Evolutionary conservation across 202 grass and related monocot species (phyloP).

Genomic region (Carex sylvatica): DNA sequence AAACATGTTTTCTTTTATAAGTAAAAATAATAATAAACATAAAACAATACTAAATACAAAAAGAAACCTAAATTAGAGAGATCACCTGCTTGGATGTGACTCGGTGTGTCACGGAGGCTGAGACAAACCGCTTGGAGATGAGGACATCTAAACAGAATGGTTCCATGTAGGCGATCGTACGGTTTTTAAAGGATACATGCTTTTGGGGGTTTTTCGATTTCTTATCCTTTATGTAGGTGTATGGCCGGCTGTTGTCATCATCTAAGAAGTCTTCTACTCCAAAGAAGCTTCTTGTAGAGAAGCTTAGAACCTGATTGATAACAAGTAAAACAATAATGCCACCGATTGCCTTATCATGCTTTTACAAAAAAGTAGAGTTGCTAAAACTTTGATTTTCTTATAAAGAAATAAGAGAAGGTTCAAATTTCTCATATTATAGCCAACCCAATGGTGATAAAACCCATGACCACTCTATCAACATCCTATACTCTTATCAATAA

Average conservation of each 20-base stretch:
- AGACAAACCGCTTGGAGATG: constrained; percentile 86
- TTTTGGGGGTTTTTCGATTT: constrained; percentile 80
- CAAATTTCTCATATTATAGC: not conserved
- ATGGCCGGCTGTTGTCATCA: constrained; percentile 82
- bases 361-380: not conserved
- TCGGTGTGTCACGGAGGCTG: constrained; percentile 74
- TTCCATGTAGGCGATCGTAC: constrained; percentile 81
- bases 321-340: constrained; percentile 5
- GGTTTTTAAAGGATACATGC: constrained; percentile 93
- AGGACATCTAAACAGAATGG: constrained; percentile 71
- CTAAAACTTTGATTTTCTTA: not conserved
- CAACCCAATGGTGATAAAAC: not conserved
- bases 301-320: constrained; percentile 44
- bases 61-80: not conserved
- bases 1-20: not conserved
- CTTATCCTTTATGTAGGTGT: constrained; percentile 96
- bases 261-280: constrained; percentile 91
- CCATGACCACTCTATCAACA: not conserved
- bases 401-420: not conserved
- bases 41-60: not conserved
- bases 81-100: constrained; percentile 74
- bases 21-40: not conserved
- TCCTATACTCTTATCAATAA: not conserved
- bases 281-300: constrained; percentile 72
- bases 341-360: not conserved